These are phyloP conservation scores for Sporothrix pseudoabietina DNA, from an alignment of 2,329 filamentous ascomycete species.

Conservation along the genomic window DNA sequence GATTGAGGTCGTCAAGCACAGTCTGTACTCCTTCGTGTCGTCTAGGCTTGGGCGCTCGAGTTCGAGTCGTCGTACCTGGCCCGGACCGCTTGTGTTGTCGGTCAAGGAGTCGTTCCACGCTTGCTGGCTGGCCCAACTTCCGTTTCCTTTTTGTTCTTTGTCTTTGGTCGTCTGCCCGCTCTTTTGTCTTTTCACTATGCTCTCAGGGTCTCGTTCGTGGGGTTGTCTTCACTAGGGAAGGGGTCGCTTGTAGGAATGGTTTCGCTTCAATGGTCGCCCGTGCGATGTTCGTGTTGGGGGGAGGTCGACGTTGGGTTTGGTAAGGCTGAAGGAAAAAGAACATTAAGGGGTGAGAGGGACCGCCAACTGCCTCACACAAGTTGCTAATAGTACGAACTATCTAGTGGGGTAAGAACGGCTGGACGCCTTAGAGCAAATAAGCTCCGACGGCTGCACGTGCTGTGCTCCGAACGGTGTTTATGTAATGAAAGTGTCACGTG, in stretches of 20 bases:
- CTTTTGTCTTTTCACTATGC: not conserved
- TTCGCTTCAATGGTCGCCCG: not conserved
- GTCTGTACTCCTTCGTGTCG: not conserved
- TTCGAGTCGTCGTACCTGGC: constrained; percentile 1
- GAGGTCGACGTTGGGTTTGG: constrained; percentile 22
- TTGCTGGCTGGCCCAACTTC: constrained; percentile 19
- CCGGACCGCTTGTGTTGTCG: not conserved
- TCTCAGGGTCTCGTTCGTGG: not conserved
- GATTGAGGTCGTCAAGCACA: not conserved
- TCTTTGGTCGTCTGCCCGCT: not conserved
- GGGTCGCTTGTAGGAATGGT: not conserved
- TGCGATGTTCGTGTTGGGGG: not conserved
- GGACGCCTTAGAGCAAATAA: constrained; percentile 6
- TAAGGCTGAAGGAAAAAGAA: constrained; percentile 25
- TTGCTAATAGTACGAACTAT: not conserved
- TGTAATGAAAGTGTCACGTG: not conserved
- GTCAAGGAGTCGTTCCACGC: not conserved
- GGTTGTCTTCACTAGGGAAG: not conserved
- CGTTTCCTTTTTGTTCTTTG: not conserved
- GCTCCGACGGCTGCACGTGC: constrained; percentile 22
- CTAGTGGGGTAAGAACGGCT: constrained; percentile 25
- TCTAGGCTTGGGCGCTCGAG: not conserved
- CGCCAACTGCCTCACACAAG: constrained; percentile 13
- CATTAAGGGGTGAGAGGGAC: constrained; percentile 12
- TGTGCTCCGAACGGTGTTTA: not conserved